Evolutionary conservation across 495 filamentous ascomycete genomes (phyloP).

Genomic region (Neurospora sp.): DNA sequence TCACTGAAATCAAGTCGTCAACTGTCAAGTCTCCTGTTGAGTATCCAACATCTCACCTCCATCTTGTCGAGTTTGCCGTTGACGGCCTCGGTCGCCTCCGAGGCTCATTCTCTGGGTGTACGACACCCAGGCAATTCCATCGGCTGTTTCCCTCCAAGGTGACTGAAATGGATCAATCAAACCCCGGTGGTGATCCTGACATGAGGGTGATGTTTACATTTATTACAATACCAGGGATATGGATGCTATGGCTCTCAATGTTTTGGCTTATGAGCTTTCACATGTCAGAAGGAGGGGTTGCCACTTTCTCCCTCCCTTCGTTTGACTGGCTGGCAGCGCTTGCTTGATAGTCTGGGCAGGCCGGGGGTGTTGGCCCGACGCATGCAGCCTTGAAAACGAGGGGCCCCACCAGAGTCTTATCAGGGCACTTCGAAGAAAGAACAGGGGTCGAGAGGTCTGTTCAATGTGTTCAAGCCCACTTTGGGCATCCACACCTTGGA

Average conservation of each 20-base stretch:
- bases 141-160: not conserved
- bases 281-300: not conserved
- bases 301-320: not conserved
- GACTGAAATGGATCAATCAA: not conserved
- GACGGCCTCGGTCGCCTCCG: not conserved
- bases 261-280: not conserved
- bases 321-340: not conserved
- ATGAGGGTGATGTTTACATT: not conserved
- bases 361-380: not conserved
- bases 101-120: not conserved
- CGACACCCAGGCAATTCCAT: not conserved
- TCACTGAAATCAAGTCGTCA: not conserved
- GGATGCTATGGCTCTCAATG: not conserved
- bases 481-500: not conserved
- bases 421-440: not conserved
- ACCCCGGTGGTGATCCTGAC: not conserved
- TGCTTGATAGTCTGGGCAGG: not conserved
- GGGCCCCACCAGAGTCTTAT: not conserved
- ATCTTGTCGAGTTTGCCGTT: not conserved
- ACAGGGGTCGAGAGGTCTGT: not conserved
- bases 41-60: not conserved
- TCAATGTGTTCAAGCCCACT: not conserved
- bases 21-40: not conserved
- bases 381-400: not conserved
- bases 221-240: not conserved